Evolutionary conservation across 495 filamentous ascomycete species (phyloP), one percentile per base, ranked within the genome.

Genomic region (Talaromyces stipitatus): DNA sequence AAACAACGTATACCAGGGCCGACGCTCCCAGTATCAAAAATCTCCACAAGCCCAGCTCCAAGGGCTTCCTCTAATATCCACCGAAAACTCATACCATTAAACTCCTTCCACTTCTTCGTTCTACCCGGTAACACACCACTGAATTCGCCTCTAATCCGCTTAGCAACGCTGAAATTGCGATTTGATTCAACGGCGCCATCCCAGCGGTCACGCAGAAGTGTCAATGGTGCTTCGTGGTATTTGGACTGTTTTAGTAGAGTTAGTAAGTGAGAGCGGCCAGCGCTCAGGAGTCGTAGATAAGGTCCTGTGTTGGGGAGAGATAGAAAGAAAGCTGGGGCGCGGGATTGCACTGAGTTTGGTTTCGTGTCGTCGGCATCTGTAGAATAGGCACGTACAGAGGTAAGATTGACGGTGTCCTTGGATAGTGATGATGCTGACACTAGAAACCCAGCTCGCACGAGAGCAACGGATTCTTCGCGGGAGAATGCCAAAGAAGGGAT

Each of bases 21-120:
- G 16, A 95, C 87, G 64, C 84, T 92, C 26, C 87, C 79, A 12
- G 91, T 96, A 63, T 94, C 86, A 66, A 96, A 95, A 5, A 90
- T 69, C 69, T 95, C 91, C 27, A 94, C 74, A n/a, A 89, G 60
- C 8, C 91, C 91, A 2, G 84, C 79, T 0, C 90, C 90, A 11
- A 92, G 79, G 38, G 87, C 86, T 65, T 94, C 89, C 33, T 83
- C 86, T 14, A 95, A 61, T 10, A 87, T 78, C 88, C 88, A 95
- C 45, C 85, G 83, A 66, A 94, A 95, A 9, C 70, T 72, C 64
- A 94, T 71, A 2, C 91, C 91, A 60, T 85, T 84, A 58, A 91
- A 83, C 6, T 86, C 79, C 65, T 83, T 88, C 91, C 91, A 96
- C 68, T 89, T 92, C 66, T 81, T 85, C 16, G 90, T 81, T 62